These are phyloP conservation scores for Pezicula radicicola DNA, from an alignment of 2,329 filamentous ascomycete genomes.

Conservation along the genomic window DNA sequence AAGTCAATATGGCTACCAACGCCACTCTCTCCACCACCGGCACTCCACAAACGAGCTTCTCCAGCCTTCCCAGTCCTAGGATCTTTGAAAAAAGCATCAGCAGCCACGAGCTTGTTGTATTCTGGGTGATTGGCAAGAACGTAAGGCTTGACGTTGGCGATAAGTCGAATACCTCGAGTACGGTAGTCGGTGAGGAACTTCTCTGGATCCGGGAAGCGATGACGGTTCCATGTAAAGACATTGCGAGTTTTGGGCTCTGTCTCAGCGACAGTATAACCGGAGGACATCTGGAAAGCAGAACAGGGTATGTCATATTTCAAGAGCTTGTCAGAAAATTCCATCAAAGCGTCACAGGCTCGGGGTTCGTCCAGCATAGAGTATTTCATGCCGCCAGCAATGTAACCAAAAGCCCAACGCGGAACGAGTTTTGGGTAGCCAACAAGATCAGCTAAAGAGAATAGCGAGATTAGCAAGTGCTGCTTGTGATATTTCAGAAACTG, in stretches of 20 bases:
- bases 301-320: constrained; percentile 48
- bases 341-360: constrained; percentile 45
- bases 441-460: constrained; percentile 45
- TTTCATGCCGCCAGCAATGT: constrained; percentile 65
- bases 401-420: constrained; percentile 71
- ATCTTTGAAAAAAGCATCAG: constrained; percentile 63
- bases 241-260: constrained; percentile 66
- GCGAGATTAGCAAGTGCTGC: too few relatives aligned
- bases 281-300: constrained; percentile 38
- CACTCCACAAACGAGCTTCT: constrained; percentile 66
- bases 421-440: constrained; percentile 67
- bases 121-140: constrained; percentile 64
- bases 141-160: constrained; percentile 74
- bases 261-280: constrained; percentile 66
- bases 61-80: constrained; percentile 48
- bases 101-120: constrained; percentile 56
- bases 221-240: constrained; percentile 68
- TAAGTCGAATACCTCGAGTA: constrained; percentile 59
- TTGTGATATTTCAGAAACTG: too few relatives aligned
- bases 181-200: constrained; percentile 62
- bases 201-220: constrained; percentile 67
- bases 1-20: constrained; percentile 73
- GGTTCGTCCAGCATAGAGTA: constrained; percentile 57
- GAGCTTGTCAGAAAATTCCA: constrained; percentile 24
- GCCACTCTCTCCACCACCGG: constrained; percentile 66